Percentiles rank a stretch among this genome's conserved stretches.
Conservation (phyloP, 441 rosid species). For the Gossypium aridum region DNA sequence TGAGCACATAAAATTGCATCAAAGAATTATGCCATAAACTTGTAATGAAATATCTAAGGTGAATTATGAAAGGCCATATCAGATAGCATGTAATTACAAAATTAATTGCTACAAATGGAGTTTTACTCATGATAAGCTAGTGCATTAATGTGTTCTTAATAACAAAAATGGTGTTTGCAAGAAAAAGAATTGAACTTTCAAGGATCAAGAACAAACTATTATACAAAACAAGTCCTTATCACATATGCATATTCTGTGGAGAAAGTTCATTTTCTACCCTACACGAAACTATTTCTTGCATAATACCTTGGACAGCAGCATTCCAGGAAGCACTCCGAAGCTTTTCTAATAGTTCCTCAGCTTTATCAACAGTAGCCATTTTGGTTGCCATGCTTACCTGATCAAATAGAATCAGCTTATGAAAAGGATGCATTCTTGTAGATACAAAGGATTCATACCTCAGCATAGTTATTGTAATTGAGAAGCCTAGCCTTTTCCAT, state of each 20-base stretch:
- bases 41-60: conserved; percentile 3
- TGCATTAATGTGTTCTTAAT: background rate
- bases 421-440: conserved; percentile 1
- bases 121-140: background rate
- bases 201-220: background rate
- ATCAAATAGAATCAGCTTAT: conserved; percentile 17
- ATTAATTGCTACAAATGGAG: background rate
- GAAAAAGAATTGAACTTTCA: background rate
- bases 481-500: conserved; percentile 79
- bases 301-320: conserved; percentile 76
- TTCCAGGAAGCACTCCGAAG: conserved; percentile 81
- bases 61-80: background rate
- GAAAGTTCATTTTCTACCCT: background rate
- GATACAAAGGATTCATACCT: conserved; percentile 38
- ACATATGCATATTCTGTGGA: background rate
- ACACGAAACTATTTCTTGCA: conserved; percentile 7
- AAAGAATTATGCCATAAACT: background rate
- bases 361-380: conserved; percentile 91
- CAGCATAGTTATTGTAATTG: conserved; percentile 74
- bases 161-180: background rate
- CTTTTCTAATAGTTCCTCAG: conserved; percentile 75
- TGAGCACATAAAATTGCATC: background rate
- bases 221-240: background rate
- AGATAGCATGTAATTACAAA: background rate
- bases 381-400: conserved; percentile 94